Conservation (phyloP, 2,329 filamentous ascomycete genomes). For the Fusarium liriodendri region DNA sequence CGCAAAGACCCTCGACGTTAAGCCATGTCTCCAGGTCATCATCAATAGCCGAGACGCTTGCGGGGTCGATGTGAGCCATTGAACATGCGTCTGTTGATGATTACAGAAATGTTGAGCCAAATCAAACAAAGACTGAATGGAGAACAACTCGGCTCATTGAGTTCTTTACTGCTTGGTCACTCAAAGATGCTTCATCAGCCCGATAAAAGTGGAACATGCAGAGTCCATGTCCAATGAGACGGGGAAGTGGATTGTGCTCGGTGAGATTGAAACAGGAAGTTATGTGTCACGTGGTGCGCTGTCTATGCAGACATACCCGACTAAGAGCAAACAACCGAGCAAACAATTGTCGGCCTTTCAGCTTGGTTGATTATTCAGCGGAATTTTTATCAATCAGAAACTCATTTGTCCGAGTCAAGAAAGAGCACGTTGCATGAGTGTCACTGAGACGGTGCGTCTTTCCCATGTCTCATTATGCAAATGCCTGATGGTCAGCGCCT, state of each 20-base stretch:
- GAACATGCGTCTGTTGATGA: slow-evolving; percentile 6
- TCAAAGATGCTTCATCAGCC: slow-evolving; percentile 18
- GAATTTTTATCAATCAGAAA: background rate
- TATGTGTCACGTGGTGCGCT: slow-evolving; percentile 31
- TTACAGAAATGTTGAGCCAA: background rate
- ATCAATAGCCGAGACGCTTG: background rate
- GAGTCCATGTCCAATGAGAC: background rate
- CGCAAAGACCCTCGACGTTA: slow-evolving; percentile 38
- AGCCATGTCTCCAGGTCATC: slow-evolving; percentile 40
- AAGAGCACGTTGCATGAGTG: background rate
- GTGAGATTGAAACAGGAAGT: slow-evolving; percentile 35
- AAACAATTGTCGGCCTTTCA: background rate
- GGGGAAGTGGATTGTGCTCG: slow-evolving; percentile 3
- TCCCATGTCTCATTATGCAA: background rate
- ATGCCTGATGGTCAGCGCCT: background rate
- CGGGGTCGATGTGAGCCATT: background rate
- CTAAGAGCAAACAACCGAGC: background rate
- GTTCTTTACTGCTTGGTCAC: slow-evolving; percentile 19
- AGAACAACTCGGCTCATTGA: background rate
- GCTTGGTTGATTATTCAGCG: background rate
- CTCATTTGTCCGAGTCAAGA: background rate
- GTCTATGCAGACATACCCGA: background rate
- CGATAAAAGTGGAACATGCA: slow-evolving; percentile 3
- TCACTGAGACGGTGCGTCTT: background rate
- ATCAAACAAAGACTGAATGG: background rate